These are phyloP conservation scores for Fusarium papillatum DNA, from an alignment of 2,329 filamentous ascomycete species.

Conservation along the genomic window DNA sequence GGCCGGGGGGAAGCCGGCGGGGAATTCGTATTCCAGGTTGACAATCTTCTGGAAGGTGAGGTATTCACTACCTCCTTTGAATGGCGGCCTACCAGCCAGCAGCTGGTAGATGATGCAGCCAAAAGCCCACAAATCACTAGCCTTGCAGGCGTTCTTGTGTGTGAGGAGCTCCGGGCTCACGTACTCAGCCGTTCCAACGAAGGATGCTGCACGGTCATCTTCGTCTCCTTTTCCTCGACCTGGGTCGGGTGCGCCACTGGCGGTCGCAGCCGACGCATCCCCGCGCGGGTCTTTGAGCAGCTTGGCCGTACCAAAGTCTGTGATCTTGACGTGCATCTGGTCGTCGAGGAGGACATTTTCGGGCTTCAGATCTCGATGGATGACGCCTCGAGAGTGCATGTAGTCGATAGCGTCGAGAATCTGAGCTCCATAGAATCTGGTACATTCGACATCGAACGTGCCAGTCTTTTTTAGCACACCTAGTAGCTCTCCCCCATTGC, in stretches of 20 bases:
- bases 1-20: slow-evolving; percentile 85
- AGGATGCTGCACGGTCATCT: slow-evolving; percentile 87
- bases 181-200: slow-evolving; percentile 98
- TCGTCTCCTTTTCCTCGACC: slow-evolving; percentile 61
- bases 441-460: slow-evolving; percentile 96
- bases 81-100: slow-evolving; percentile 93
- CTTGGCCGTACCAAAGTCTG: slow-evolving; percentile 98
- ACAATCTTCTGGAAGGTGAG: slow-evolving; percentile 99
- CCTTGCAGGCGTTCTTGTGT: slow-evolving; percentile 97
- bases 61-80: slow-evolving; percentile 97
- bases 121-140: slow-evolving; percentile 98
- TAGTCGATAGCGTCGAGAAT: slow-evolving; percentile 97
- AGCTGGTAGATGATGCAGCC: slow-evolving; percentile 98
- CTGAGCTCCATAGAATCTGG: slow-evolving; percentile 93
- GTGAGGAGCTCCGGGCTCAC: slow-evolving; percentile 97
- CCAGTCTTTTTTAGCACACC: slow-evolving; percentile 94
- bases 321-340: slow-evolving; percentile 98
- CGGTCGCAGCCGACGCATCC: slow-evolving; percentile 52
- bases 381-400: slow-evolving; percentile 97
- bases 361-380: slow-evolving; percentile 96
- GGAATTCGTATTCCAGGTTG: slow-evolving; percentile 93
- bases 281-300: slow-evolving; percentile 69
- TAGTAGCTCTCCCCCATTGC: slow-evolving; percentile 90
- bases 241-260: slow-evolving; percentile 53
- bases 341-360: slow-evolving; percentile 97